Percentiles rank a stretch among this genome's conserved stretches.
phyloP scores from a whole-genome alignment of 2,329 filamentous ascomycete genomes.

The Phaeosphaeria sp. region DNA sequence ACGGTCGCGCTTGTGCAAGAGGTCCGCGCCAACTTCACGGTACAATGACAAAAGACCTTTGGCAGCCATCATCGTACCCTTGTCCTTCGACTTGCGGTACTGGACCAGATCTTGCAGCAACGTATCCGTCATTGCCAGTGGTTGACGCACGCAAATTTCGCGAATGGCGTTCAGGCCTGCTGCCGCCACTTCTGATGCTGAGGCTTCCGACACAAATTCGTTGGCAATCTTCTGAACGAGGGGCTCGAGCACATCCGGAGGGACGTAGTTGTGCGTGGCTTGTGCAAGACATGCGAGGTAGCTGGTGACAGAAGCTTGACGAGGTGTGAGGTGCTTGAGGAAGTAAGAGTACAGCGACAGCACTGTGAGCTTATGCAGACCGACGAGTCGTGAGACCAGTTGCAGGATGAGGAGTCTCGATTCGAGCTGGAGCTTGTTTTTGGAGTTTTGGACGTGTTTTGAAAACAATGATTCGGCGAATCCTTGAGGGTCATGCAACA shows the following conservation, averaged over 20 bases:
- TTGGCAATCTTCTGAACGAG: constrained; percentile 95
- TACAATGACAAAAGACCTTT: constrained; percentile 91
- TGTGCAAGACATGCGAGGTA: constrained; percentile 93
- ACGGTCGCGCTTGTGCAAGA: constrained; percentile 87
- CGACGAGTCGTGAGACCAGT: constrained; percentile 87
- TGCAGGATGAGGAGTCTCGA: constrained; percentile 90
- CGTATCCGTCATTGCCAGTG: constrained; percentile 94
- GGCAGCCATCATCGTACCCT: constrained; percentile 98
- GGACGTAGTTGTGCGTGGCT: constrained; percentile 87
- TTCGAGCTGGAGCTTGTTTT: constrained; percentile 84
- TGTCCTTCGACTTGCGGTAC: constrained; percentile 97
- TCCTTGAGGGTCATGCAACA: constrained; percentile 91
- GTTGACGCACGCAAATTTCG: constrained; percentile 91
- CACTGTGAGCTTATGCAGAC: constrained; percentile 89
- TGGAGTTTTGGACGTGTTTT: constrained; percentile 88
- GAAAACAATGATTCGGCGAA: constrained; percentile 90
- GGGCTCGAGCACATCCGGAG: constrained; percentile 89
- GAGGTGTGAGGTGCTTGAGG: constrained; percentile 84
- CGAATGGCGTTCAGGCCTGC: constrained; percentile 94
- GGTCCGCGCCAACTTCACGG: constrained; percentile 86
- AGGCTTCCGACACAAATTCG: constrained; percentile 95
- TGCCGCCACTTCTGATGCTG: constrained; percentile 87
- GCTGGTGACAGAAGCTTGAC: constrained; percentile 88
- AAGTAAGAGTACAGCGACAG: constrained; percentile 96
- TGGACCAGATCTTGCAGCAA: constrained; percentile 89